These are phyloP conservation scores for Thymus quinquecostatus DNA, from an alignment of 257 asterid genomes.

Conservation along the genomic window DNA sequence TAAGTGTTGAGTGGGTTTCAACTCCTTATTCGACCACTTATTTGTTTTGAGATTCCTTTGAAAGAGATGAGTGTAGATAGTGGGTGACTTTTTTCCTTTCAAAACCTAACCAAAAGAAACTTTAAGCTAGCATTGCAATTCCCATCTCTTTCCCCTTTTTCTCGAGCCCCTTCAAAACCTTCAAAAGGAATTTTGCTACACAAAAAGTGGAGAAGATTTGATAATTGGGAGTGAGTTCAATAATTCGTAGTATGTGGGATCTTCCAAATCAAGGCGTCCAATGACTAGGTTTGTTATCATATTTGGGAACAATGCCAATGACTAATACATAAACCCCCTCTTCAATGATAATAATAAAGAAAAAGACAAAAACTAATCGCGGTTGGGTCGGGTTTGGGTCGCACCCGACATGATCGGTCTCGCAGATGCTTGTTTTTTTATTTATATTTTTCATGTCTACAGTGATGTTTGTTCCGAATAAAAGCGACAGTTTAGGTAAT, in stretches of 20 bases:
- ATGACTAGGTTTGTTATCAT: constrained; percentile 34
- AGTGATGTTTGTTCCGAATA: too few species aligned
- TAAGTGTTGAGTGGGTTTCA: constrained; percentile 52
- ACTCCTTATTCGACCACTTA: constrained; percentile 54
- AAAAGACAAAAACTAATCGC: too few species aligned
- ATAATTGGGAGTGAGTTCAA: constrained; percentile 21
- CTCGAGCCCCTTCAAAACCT: background rate
- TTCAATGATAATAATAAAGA: background rate
- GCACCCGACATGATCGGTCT: too few species aligned
- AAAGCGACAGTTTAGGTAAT: too few species aligned
- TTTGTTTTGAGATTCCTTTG: constrained; percentile 38
- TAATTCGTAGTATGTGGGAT: constrained; percentile 24
- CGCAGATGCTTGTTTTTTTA: too few species aligned
- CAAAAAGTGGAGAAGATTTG: background rate
- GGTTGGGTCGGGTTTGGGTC: too few species aligned
- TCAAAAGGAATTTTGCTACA: background rate
- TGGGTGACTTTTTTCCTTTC: constrained; percentile 49
- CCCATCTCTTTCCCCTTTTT: background rate
- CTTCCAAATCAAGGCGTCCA: constrained; percentile 38
- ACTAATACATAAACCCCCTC: constrained; percentile 10
- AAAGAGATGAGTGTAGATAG: constrained; percentile 17
- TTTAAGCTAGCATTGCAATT: constrained; percentile 1
- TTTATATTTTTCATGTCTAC: too few species aligned
- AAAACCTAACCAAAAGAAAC: constrained; percentile 36
- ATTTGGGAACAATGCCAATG: constrained; percentile 40